phyloP scores from a whole-genome alignment of 306 rosid genomes.

The Cyclanthera cordifolia region DNA sequence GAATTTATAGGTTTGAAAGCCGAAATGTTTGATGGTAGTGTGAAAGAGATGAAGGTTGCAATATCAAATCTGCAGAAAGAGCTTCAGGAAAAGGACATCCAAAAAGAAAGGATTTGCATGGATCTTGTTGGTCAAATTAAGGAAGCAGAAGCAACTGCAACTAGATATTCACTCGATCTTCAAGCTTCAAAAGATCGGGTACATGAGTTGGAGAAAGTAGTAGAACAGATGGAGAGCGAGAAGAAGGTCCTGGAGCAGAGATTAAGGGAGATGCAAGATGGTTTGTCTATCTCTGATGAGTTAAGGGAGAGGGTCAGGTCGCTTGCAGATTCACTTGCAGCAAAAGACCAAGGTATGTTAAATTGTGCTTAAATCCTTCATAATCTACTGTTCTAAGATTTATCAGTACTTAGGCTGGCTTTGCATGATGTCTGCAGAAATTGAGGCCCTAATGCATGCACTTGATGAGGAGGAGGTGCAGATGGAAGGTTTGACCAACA shows the following conservation, averaged over 20 bases:
- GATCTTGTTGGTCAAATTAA: conserved; percentile 80
- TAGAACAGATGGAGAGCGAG: conserved; percentile 43
- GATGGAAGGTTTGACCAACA: conserved; percentile 60
- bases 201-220: conserved; percentile 43
- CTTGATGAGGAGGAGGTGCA: conserved; percentile 90
- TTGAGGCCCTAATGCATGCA: conserved; percentile 82
- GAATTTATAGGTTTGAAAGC: conserved; percentile 50
- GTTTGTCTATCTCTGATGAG: conserved; percentile 38
- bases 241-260: conserved; percentile 46
- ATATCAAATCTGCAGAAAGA: conserved; percentile 65
- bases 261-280: conserved; percentile 44
- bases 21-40: conserved; percentile 43
- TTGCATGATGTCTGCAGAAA: conserved; percentile 50
- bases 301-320: conserved; percentile 54
- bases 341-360: conserved; percentile 80
- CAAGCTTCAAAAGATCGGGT: conserved; percentile 48
- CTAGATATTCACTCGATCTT: conserved; percentile 48
- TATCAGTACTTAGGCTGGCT: conserved; percentile 13
- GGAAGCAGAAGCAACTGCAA: conserved; percentile 65
- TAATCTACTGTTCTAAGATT: neutral
- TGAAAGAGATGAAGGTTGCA: conserved; percentile 61
- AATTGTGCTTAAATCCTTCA: conserved; percentile 5
- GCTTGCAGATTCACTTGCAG: conserved; percentile 44
- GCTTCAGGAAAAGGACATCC: conserved; percentile 89
- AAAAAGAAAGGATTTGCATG: conserved; percentile 63